Evolutionary conservation across 805 yeast genomes (phyloP), one percentile per base, ranked within the genome.

Genomic region (Tetrapisispora pingtungensis): DNA sequence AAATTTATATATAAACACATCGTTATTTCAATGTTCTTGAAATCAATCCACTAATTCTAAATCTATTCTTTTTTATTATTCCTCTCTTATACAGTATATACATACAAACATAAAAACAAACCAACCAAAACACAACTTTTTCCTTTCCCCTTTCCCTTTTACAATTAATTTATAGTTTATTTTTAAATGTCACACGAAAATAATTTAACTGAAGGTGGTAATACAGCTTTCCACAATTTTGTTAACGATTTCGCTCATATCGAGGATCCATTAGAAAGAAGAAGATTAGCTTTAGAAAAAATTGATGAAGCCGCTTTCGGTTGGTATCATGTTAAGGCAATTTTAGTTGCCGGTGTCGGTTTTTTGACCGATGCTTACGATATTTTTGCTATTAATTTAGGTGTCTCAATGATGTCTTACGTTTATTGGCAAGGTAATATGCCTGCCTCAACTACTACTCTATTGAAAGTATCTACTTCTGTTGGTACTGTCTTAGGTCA

Each of bases 401-500:
- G 84, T 65, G 68, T 84, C 43, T 59, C 89, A 42, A 85, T 87
- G 89, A 67, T 87, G 75, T 65, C 76, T 31, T 79, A 82, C 56
- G 94, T 81, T 44, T 84, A 65, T 73, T 87, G 89, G 88, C 67
- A 63, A 17, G 73, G 75, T 44, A 36, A 49, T 24, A 75, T 80
- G 48, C 95, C 96, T 33, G 54, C 73, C 46, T 80, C 94, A 41
- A 83, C 94, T 43, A 62, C 69, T 46, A 86, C 95, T 46, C 69
- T 86, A 53, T 66, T 87, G 53, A 87, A 87, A 69, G 89, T 84
- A 43, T 84, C 95, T 42, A 87, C 96, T 20, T 86, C 95, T 42
- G 95, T 86, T 45, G 96, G 96, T 69, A 87, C 96, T 36, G 95
- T 87, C 52, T 76, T 88, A 59, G 96, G 96, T 58, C 96, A 88